Evolutionary conservation across 2,329 filamentous ascomycete genomes (phyloP).

Genomic region (Didymosphaeria variabile): DNA sequence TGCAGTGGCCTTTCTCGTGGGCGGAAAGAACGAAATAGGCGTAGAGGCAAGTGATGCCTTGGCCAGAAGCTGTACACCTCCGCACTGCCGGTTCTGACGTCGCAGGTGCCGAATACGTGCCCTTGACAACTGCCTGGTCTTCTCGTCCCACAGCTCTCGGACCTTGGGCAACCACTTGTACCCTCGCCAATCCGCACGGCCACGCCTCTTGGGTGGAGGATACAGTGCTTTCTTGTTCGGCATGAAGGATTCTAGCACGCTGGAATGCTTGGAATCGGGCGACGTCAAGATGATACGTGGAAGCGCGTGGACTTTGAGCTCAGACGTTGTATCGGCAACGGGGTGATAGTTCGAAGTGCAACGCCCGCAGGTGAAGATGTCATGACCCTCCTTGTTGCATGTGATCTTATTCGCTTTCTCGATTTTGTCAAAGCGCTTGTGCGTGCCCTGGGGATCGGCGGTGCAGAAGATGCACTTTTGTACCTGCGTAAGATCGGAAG

Average conservation of each 20-base stretch:
- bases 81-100: neutral
- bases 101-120: neutral
- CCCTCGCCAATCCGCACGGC: neutral
- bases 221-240: neutral
- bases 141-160: neutral
- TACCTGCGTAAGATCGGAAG: neutral
- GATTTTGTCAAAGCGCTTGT: conserved; percentile 1
- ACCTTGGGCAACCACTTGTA: neutral
- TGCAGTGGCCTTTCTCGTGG: neutral
- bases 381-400: neutral
- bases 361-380: neutral
- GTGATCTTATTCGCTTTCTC: neutral
- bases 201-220: neutral
- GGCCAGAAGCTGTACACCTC: neutral
- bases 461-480: neutral
- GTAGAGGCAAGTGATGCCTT: neutral
- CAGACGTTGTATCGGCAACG: neutral
- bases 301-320: neutral
- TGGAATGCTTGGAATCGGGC: neutral
- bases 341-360: neutral
- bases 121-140: neutral
- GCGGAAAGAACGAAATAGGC: neutral
- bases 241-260: neutral
- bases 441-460: neutral
- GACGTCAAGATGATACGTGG: neutral